Base-by-base conservation (phyloP, 495 filamentous ascomycete genomes). In the Diplogelasinospora grovesii region DNA sequence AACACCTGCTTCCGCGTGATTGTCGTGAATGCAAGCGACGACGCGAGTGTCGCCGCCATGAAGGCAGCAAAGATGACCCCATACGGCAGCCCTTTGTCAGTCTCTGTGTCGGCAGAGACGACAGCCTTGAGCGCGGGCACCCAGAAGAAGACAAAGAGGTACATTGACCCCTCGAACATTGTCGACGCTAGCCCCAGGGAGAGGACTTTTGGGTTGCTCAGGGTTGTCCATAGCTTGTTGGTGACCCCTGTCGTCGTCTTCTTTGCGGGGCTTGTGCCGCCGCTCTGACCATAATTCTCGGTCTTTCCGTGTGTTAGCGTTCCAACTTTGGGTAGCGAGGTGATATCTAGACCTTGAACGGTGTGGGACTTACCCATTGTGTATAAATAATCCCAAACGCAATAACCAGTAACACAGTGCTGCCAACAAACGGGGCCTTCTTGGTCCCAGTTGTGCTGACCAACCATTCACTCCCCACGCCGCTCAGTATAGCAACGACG, bases 71-170 rank as follows among this genome's bases (percentile, higher is more conserved):
- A 79, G 31, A 79, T 78, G 26, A 70, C 56, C 27, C 75, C 74
- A 44, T 73, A 77, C 5, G 75, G 74, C 1, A 76, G 68, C 7
- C 10, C 22, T n/a, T n/a, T n/a, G n/a, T n/a, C n/a, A n/a, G n/a
- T n/a, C 20, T 59, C 53, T 23, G 40, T 21, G 5, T 9, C 8
- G 11, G 53, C 14, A 7, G 59, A 43, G 10, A 52, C 36, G 35
- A 61, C 57, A 18, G 63, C 60, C 22, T 64, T 62, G 5, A 78
- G 59, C 9, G 65, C 61, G 3, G 74, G 71, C 8, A 69, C 59
- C 69, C 71, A 74, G 53, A 76, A 73, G 59, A 78, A 77, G 23
- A 78, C 69, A 40, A 74, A 78, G 11, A 78, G 65, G 50, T 76
- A 78, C 70, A 78, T 76, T 3, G 72, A 73, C 6, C 73, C 71